These are phyloP conservation scores for Alternaria sp. DNA, from an alignment of 2,329 filamentous ascomycete genomes.

Conservation along the genomic window DNA sequence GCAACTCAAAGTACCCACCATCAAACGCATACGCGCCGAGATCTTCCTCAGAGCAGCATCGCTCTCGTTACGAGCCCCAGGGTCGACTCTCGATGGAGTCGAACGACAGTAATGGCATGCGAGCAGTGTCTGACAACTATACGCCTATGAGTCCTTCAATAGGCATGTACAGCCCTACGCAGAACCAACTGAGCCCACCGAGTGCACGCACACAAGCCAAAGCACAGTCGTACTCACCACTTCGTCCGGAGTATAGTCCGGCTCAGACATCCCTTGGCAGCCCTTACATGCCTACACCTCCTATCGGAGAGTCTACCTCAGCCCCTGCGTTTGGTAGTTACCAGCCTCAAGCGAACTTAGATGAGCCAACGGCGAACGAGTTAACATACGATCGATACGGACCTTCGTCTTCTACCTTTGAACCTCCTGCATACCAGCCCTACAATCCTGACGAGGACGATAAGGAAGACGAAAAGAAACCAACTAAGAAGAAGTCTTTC, in stretches of 20 bases:
- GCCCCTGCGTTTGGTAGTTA: slow-evolving; percentile 40
- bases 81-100: slow-evolving; percentile 53
- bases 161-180: slow-evolving; percentile 43
- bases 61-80: slow-evolving; percentile 58
- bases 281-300: slow-evolving; percentile 44
- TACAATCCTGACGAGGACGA: slow-evolving; percentile 62
- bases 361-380: slow-evolving; percentile 26
- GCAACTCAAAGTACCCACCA: slow-evolving; percentile 54
- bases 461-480: slow-evolving; percentile 53
- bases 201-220: slow-evolving; percentile 38
- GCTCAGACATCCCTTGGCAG: slow-evolving; percentile 38
- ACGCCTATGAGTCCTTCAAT: slow-evolving; percentile 39
- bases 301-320: slow-evolving; percentile 30
- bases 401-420: slow-evolving; percentile 39
- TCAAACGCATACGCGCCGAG: slow-evolving; percentile 55
- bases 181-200: slow-evolving; percentile 43
- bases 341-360: slow-evolving; percentile 40
- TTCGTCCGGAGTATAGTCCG: slow-evolving; percentile 39
- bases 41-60: slow-evolving; percentile 61
- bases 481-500: slow-evolving; percentile 72
- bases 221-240: slow-evolving; percentile 44
- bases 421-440: slow-evolving; percentile 55
- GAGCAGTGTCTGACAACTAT: slow-evolving; percentile 44
- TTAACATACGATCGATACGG: slow-evolving; percentile 45
- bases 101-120: slow-evolving; percentile 34